Evolutionary conservation across 1,139 yeast genomes (phyloP).

Genomic region (Arxiozyma telluris): DNA sequence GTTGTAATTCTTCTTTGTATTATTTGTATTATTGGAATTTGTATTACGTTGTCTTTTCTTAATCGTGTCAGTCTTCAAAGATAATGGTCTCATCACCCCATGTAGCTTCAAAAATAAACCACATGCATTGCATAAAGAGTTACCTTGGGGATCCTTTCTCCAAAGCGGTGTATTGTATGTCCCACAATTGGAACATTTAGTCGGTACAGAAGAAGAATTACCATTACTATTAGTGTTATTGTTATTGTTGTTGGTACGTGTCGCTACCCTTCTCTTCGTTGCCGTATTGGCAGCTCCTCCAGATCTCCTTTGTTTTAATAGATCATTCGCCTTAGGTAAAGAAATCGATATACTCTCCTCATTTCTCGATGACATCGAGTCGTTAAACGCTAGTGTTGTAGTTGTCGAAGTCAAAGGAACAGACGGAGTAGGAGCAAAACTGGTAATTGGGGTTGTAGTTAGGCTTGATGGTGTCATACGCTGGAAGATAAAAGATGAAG

Average conservation of each 20-base stretch:
- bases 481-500: not conserved
- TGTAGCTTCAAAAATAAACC: conserved; percentile 85
- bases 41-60: conserved; percentile 54
- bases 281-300: not conserved
- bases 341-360: not conserved
- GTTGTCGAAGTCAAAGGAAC: not conserved
- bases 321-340: not conserved
- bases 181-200: conserved; percentile 71
- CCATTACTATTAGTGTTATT: not conserved
- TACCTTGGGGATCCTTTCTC: conserved; percentile 90
- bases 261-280: not conserved
- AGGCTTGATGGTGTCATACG: conserved; percentile 2
- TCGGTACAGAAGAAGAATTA: not conserved
- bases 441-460: not conserved
- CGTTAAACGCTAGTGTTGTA: not conserved
- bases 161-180: conserved; percentile 92
- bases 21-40: conserved; percentile 4
- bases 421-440: not conserved
- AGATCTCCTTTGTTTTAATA: not conserved
- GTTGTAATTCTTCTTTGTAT: conserved; percentile 1
- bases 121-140: conserved; percentile 91
- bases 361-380: not conserved
- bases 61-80: conserved; percentile 85
- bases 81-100: conserved; percentile 87
- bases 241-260: too few relatives aligned